Evolutionary conservation across 2,329 filamentous ascomycete genomes (phyloP).

Genomic region (Didymella segeticola): DNA sequence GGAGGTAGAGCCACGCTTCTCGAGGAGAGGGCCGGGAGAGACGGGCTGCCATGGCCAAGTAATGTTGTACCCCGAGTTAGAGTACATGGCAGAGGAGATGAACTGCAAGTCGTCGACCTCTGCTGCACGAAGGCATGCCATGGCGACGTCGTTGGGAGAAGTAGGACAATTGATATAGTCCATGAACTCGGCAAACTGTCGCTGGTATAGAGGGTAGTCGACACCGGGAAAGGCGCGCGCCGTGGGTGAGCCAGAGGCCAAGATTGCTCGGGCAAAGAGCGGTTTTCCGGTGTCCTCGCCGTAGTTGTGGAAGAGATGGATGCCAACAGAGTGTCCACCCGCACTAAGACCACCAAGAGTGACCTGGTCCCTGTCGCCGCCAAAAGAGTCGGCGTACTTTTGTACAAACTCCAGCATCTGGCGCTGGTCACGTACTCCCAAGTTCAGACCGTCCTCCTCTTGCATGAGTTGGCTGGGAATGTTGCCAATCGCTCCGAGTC

Average conservation of each 20-base stretch:
- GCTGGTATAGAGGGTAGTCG: constrained; percentile 39
- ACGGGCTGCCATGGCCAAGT: constrained; percentile 60
- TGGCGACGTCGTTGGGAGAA: constrained; percentile 35
- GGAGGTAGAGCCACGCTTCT: constrained; percentile 54
- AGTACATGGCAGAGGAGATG: constrained; percentile 50
- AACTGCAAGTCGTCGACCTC: constrained; percentile 49
- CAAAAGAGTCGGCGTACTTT: constrained; percentile 49
- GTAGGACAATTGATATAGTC: constrained; percentile 34
- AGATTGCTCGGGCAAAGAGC: constrained; percentile 43
- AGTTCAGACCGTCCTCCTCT: constrained; percentile 43
- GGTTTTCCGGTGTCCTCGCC: constrained; percentile 37
- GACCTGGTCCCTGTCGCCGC: constrained; percentile 49
- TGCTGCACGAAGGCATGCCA: constrained; percentile 51
- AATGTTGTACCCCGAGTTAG: constrained; percentile 48
- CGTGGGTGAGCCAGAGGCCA: constrained; percentile 45
- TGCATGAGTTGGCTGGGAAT: constrained; percentile 44
- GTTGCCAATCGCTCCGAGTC: constrained; percentile 43
- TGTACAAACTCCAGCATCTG: constrained; percentile 49
- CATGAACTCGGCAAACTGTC: constrained; percentile 43
- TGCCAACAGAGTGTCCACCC: constrained; percentile 47
- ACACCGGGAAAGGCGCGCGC: constrained; percentile 45
- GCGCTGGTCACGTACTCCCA: constrained; percentile 41
- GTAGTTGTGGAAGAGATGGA: constrained; percentile 49
- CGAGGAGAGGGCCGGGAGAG: constrained; percentile 54
- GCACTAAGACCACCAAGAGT: constrained; percentile 52